phyloP scores from a whole-genome alignment of 1,284 basidiomycete species.

The Lentinula novae-zelandiae region DNA sequence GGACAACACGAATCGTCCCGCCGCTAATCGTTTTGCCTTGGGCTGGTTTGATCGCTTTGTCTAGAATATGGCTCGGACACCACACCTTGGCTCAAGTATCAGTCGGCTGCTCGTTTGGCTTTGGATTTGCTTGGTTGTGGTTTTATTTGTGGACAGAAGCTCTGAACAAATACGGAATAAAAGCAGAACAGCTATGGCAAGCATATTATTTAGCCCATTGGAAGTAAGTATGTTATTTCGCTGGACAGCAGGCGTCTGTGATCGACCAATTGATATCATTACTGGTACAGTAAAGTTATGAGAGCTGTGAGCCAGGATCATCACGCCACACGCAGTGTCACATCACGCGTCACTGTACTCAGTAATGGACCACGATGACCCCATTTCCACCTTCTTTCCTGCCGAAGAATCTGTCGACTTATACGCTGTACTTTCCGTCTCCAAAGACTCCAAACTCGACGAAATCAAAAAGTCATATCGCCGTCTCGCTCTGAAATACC shows the following conservation, averaged over 20 bases:
- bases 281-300: background rate
- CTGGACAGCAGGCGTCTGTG: too few species aligned
- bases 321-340: background rate
- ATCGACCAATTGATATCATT: background rate
- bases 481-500: conserved; percentile 75
- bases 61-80: conserved; percentile 77
- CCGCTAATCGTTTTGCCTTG: conserved; percentile 50
- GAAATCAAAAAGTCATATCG: conserved; percentile 85
- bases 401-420: conserved; percentile 67
- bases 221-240: background rate
- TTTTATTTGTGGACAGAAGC: conserved; percentile 54
- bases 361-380: conserved; percentile 67
- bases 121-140: conserved; percentile 55
- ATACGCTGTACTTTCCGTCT: conserved; percentile 67
- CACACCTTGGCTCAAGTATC: conserved; percentile 75
- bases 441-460: conserved; percentile 50
- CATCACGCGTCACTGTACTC: conserved; percentile 13
- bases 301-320: too few species aligned
- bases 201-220: conserved; percentile 5
- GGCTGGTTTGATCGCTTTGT: conserved; percentile 55
- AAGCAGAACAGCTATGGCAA: conserved; percentile 21
- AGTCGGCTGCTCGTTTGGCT: conserved; percentile 63
- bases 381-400: conserved; percentile 76
- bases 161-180: conserved; percentile 28
- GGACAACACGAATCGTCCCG: conserved; percentile 34